These are phyloP conservation scores for Striga hermonthica DNA, from an alignment of 305 asterid genomes.

Conservation along the genomic window DNA sequence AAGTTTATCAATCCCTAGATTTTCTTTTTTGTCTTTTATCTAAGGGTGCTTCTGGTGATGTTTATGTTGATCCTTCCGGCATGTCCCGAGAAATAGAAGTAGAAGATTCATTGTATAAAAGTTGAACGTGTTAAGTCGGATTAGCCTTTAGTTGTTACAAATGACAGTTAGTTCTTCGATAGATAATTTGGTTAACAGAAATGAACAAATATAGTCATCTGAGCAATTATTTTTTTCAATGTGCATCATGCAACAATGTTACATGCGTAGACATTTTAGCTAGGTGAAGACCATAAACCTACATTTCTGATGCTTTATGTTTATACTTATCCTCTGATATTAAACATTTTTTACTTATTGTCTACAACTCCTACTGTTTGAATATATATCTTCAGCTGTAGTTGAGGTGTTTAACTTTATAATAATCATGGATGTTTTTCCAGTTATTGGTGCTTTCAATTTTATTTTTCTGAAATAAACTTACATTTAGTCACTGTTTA, in stretches of 20 bases:
- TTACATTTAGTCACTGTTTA: neutral
- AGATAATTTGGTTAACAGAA: neutral
- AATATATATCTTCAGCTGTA: neutral
- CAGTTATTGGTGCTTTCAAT: constrained; percentile 6
- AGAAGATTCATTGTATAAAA: neutral
- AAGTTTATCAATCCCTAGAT: neutral
- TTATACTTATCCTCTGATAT: constrained; percentile 4
- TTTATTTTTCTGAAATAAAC: neutral
- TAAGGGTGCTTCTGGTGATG: neutral
- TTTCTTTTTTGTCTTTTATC: neutral
- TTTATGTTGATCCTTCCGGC: constrained; percentile 5
- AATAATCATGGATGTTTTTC: constrained; percentile 7
- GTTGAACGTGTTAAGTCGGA: neutral
- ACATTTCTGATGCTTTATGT: constrained; percentile 5
- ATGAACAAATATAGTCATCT: neutral
- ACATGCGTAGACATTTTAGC: constrained; percentile 17
- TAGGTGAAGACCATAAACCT: neutral
- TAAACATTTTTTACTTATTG: neutral
- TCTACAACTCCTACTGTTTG: constrained; percentile 7
- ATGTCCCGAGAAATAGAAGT: neutral
- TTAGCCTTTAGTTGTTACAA: neutral
- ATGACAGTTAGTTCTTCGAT: neutral
- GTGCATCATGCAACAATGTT: neutral
- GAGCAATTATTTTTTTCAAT: neutral
- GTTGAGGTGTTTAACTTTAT: constrained; percentile 7